Evolutionary conservation across 2,329 filamentous ascomycete genomes (phyloP).

Genomic region (Trichophyton rubrum): DNA sequence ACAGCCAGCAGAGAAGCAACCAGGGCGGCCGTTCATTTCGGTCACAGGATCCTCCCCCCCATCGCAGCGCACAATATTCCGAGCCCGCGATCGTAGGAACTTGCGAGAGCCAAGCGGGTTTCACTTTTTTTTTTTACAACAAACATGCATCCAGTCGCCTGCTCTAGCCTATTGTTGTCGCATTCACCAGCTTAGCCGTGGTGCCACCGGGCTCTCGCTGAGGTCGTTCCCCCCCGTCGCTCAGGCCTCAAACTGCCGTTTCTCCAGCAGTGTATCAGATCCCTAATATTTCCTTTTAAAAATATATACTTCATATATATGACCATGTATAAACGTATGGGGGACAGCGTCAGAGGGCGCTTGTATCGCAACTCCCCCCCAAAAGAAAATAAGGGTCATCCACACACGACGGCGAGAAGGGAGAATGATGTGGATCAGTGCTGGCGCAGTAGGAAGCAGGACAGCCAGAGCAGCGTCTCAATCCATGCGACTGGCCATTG

Average conservation of each 20-base stretch:
- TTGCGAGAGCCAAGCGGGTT: constrained; percentile 2
- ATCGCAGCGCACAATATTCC: constrained; percentile 12
- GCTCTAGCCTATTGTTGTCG: constrained; percentile 1
- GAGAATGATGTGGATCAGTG: background rate
- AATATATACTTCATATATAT: background rate
- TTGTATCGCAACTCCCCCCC: too few species aligned
- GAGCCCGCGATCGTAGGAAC: constrained; percentile 9
- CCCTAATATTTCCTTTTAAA: background rate
- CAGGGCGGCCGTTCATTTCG: background rate
- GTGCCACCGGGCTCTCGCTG: background rate
- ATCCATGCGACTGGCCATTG: background rate
- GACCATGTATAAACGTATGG: background rate
- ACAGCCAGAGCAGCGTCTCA: background rate
- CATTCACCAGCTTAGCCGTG: background rate
- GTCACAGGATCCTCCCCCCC: constrained; percentile 10
- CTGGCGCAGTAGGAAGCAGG: background rate
- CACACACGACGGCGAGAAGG: too few species aligned
- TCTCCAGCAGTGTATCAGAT: background rate
- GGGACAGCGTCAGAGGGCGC: too few species aligned
- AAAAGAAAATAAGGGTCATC: too few species aligned
- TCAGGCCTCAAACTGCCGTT: background rate
- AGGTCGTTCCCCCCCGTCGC: background rate
- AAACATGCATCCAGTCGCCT: constrained; percentile 3
- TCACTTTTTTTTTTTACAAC: background rate
- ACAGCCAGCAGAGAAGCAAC: background rate